Evolutionary conservation across 768 basidiomycete genomes (phyloP), one percentile per base, ranked within the genome.

Genomic region (Boletus pseudo-olivaceus): DNA sequence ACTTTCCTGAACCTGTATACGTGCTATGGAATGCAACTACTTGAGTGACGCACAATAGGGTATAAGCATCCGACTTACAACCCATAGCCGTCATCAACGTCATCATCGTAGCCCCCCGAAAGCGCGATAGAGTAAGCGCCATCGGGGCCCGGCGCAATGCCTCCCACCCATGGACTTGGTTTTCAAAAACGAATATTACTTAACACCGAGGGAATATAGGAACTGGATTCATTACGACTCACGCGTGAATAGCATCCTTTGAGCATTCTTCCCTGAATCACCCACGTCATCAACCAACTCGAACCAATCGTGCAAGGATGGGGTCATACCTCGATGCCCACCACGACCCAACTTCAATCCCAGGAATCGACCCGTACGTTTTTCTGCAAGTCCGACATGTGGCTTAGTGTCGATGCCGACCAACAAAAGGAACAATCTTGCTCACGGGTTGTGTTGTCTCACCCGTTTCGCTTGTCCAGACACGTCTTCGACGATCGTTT

Each of bases 31-130:
- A 64, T 5, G 11, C 19, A 34, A 38, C 4, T 4, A 4, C 6
- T 8, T 26, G 48, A 47, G 26, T 8, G 7, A 27, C 26, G 5
- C 26, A 17, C 3, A 42, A 26, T 44, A 51, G 19, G 15, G 14
- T 26, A 32, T 8, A 42, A 38, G 9, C 4, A 45, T 23, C 27
- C 8, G 30, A 82, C 89, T 71, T 63, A 91, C 90, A 93, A 93
- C 12, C 79, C 87, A 57, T 91, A 86, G 50, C 90, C 90, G 15
- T 83, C 67, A 57, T 93, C 90, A 17, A 93, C 80, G 60, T 93
- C 91, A 51, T 93, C 91, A 32, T 89, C 87, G 53, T 93, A 93
- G 2, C 90, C 93, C 11, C 94, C 94, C 38, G 90, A 93, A 4
- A 96, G 79, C 3, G 88, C 93, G 14, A 97, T 81, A 40, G 90